Conservation (phyloP, 108 stramenopile genomes). For the Nitzschia sp. region DNA sequence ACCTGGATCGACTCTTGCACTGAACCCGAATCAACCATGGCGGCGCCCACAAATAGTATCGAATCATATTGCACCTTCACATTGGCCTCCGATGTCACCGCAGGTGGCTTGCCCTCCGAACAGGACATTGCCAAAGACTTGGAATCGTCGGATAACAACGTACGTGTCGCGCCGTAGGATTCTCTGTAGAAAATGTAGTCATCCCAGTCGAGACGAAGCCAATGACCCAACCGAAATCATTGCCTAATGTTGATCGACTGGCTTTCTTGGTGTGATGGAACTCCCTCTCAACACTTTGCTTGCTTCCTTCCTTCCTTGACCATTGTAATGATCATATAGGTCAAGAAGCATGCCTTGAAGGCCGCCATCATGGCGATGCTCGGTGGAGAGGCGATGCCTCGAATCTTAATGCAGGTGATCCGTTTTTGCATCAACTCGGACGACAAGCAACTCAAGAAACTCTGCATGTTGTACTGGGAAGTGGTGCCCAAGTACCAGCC, state of each 20-base stretch:
- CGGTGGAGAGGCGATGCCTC: constrained; percentile 95
- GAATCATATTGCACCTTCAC: constrained; percentile 97
- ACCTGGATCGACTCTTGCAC: too few species aligned
- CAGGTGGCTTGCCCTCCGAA: constrained; percentile 87
- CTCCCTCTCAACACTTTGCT: not conserved
- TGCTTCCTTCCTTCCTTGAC: not conserved
- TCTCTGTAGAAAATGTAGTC: not conserved
- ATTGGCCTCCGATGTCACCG: constrained; percentile 89
- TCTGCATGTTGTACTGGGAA: constrained; percentile 99
- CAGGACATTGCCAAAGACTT: constrained; percentile 95
- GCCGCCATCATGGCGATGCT: constrained; percentile 98
- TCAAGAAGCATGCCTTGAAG: constrained; percentile 93
- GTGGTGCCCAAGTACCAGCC: constrained; percentile 96
- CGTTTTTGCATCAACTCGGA: constrained; percentile 98
- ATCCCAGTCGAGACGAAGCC: constrained; percentile 4
- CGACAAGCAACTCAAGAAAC: constrained; percentile 98
- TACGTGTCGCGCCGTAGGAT: constrained; percentile 44
- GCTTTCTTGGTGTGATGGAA: not conserved
- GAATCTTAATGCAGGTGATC: constrained; percentile 98
- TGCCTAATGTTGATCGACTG: not conserved
- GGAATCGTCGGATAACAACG: constrained; percentile 82
- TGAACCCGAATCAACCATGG: too few species aligned
- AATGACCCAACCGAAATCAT: constrained; percentile 13
- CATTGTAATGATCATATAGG: constrained; percentile 33
- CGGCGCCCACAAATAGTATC: constrained; percentile 72